Evolutionary conservation across 257 asterid genomes (phyloP), one percentile per base, ranked within the genome.

Genomic region (Mentha longifolia): DNA sequence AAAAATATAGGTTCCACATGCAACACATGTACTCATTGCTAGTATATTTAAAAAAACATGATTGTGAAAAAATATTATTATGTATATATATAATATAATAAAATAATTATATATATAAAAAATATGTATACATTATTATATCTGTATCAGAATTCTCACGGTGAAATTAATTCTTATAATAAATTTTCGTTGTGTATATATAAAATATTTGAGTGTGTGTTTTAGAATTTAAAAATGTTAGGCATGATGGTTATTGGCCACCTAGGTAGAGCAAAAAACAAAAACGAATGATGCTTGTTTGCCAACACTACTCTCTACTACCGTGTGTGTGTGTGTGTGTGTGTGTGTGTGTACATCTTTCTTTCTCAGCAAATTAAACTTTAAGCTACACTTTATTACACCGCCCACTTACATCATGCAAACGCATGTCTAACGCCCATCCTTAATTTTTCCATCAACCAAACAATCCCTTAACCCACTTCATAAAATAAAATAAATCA

Each of bases 201-300:
- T 28, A 28, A 28, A 28, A 28, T 28, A 28, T 28, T 28, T 28
- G 4, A 12, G 5, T 13, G n/a, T 12, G 8, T 46, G n/a, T 46
- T 35, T 35, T 35, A 35, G 39, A 35, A 13, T 1, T 46, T 13
- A 13, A 14, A 16, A 51, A 51, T 17, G 52, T 56, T 74, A 65
- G 82, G 79, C 68, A 82, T 83, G 85, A 82, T 82, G 81, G 73
- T 56, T 68, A 73, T 59, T 80, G 82, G 77, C 71, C 80, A 76
- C 71, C 88, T 49, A 71, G 10, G 74, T 73, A 15, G 75, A 72
- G 75, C 76, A 61, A 60, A 60, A 82, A 88, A 87, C 92, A 85
- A 83, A 85, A 61, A 87, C 52, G 90, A 72, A 87, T 87, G 88
- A 87, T 85, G 81, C 59, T 45, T 81, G 88, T 82, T 87, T 79